Evolutionary conservation across 257 asterid species (phyloP).

Genomic region (Solanum ossicruentum): DNA sequence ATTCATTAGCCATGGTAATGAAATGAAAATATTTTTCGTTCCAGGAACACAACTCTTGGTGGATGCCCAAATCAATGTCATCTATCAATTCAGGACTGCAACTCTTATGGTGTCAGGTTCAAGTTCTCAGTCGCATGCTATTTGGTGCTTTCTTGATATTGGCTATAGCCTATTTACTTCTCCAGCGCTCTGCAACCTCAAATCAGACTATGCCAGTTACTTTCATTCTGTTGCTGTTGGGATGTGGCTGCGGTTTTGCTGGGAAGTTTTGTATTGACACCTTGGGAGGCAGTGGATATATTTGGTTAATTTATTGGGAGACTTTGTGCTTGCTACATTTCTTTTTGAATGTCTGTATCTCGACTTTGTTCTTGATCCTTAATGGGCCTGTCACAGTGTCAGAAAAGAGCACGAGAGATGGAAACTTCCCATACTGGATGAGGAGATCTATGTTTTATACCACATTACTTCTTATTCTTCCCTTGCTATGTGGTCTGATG

Average conservation of each 20-base stretch:
- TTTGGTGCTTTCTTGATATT: conserved; percentile 51
- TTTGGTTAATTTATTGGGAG: conserved; percentile 71
- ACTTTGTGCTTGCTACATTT: conserved; percentile 53
- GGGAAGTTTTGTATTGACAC: conserved; percentile 80
- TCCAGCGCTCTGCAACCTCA: conserved; percentile 53
- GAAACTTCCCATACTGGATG: conserved; percentile 41
- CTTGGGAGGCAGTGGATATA: conserved; percentile 64
- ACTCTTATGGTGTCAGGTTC: conserved; percentile 50
- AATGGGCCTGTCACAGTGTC: conserved; percentile 47
- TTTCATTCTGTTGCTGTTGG: conserved; percentile 50
- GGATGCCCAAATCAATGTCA: conserved; percentile 62
- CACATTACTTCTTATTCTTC: conserved; percentile 30
- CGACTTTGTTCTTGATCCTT: conserved; percentile 36
- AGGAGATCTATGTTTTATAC: conserved; percentile 36
- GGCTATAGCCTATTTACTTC: conserved; percentile 41
- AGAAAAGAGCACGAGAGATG: conserved; percentile 3
- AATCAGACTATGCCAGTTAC: conserved; percentile 83
- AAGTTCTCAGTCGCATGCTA: conserved; percentile 58
- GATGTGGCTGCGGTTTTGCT: conserved; percentile 47
- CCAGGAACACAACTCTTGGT: conserved; percentile 68
- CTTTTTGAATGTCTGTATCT: conserved; percentile 36
- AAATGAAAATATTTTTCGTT: neutral
- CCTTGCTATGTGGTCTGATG: conserved; percentile 65
- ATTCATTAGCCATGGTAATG: neutral
- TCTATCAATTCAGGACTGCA: conserved; percentile 56